These are phyloP conservation scores for Didymella exigua DNA, from an alignment of 2,329 filamentous ascomycete species.

Conservation along the genomic window DNA sequence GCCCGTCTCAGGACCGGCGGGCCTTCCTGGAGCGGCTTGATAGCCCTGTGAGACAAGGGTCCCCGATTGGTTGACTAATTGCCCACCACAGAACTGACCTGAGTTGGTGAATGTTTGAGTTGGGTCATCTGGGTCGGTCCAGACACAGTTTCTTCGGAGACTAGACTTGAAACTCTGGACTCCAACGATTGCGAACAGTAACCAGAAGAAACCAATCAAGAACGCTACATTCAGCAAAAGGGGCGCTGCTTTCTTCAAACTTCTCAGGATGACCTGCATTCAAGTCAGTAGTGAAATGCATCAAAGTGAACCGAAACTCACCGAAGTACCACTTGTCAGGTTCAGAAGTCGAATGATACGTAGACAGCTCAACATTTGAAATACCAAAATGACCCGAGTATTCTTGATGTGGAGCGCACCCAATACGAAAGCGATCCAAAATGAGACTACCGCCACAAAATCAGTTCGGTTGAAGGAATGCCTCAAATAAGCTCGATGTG, in stretches of 20 bases:
- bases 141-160: constrained; percentile 56
- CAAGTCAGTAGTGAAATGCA: constrained; percentile 6
- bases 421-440: constrained; percentile 87
- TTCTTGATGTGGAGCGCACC: constrained; percentile 72
- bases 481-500: constrained; percentile 87
- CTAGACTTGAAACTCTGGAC: constrained; percentile 83
- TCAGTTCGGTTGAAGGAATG: constrained; percentile 97
- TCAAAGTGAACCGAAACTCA: constrained; percentile 53
- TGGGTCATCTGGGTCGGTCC: constrained; percentile 56
- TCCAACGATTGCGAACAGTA: constrained; percentile 94
- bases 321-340: constrained; percentile 89
- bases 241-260: constrained; percentile 93
- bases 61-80: constrained; percentile 63
- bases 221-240: constrained; percentile 92
- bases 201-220: constrained; percentile 95
- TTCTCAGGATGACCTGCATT: constrained; percentile 81
- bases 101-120: constrained; percentile 59
- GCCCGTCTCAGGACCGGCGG: constrained; percentile 47
- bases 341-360: constrained; percentile 90
- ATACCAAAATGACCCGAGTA: constrained; percentile 78
- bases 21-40: constrained; percentile 59
- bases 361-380: constrained; percentile 94
- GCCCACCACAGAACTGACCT: constrained; percentile 85
- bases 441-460: constrained; percentile 91
- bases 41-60: constrained; percentile 63